Percentiles rank a stretch among this genome's conserved stretches.
These are phyloP conservation scores for Xanthoconium separans DNA, from an alignment of 1,284 basidiomycete genomes.

Conservation along the genomic window DNA sequence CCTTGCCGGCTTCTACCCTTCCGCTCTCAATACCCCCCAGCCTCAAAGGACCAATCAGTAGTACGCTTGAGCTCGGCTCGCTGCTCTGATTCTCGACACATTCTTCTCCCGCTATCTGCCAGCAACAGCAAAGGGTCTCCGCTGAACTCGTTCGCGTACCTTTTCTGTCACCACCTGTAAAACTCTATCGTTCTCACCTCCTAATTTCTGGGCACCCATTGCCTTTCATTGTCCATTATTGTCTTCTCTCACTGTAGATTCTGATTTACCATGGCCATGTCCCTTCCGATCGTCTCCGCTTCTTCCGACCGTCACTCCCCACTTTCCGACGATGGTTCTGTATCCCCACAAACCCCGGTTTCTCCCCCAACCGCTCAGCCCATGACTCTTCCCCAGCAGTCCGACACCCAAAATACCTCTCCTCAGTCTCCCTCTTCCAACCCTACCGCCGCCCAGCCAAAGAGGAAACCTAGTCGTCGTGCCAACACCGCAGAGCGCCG, in stretches of 20 bases:
- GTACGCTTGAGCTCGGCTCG: slow-evolving; percentile 75
- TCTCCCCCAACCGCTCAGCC: slow-evolving; percentile 43
- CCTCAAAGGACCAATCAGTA: slow-evolving; percentile 34
- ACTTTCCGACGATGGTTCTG: slow-evolving; percentile 44
- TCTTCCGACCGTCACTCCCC: slow-evolving; percentile 44
- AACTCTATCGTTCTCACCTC: slow-evolving; percentile 12
- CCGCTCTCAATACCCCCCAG: slow-evolving; percentile 41
- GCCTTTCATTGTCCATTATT: slow-evolving; percentile 5
- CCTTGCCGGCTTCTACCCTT: slow-evolving; percentile 79
- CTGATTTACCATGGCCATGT: slow-evolving; percentile 48
- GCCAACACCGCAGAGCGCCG: slow-evolving; percentile 93
- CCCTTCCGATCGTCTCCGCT: slow-evolving; percentile 46
- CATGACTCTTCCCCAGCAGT: slow-evolving; percentile 33
- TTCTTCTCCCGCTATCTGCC: slow-evolving; percentile 16
- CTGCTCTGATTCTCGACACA: slow-evolving; percentile 40
- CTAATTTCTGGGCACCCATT: slow-evolving; percentile 20
- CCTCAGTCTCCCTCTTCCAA: slow-evolving; percentile 20
- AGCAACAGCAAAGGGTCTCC: slow-evolving; percentile 40
- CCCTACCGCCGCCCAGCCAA: slow-evolving; percentile 38
- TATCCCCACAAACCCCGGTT: slow-evolving; percentile 49
- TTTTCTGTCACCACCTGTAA: slow-evolving; percentile 18
- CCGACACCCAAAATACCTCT: slow-evolving; percentile 19
- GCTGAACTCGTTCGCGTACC: slow-evolving; percentile 61
- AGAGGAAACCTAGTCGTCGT: slow-evolving; percentile 76
- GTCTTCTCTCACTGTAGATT: slow-evolving; percentile 18